Evolutionary conservation across 306 rosid species (phyloP), one percentile per base, ranked within the genome.

Genomic region (Rosa persica): DNA sequence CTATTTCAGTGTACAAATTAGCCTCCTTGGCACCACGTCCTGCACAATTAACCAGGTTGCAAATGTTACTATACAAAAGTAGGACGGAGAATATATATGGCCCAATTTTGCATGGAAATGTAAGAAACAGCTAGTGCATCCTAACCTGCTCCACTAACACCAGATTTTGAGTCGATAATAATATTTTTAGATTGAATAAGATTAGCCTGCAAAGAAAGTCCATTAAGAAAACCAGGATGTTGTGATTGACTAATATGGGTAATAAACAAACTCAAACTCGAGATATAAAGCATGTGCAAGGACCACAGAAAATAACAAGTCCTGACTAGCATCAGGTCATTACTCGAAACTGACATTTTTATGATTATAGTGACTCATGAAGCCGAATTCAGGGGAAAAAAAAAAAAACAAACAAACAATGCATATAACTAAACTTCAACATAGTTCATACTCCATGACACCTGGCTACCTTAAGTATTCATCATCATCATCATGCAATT

Each of bases 101-200:
- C 15, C 1, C 49, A 64, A 61, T 67, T 62, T 57, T 17, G 71
- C 19, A 78, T 77, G 15, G 57, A 57, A 57, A 67, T 74, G 65
- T 55, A 54, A 49, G 17, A 73, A 82, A 47, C 20, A 73, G 58
- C 64, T 48, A 72, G 76, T 81, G 62, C 83, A 86, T 77, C 62
- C 89, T 77, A 64, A 95, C 98, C 98, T 86, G 98, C 98, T 80
- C 98, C 98, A 61, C 96, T 95, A 68, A 95, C 98, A 65, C 93
- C 98, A 75, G 98, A 95, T 83, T 95, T 95, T n/a, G 98, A 78
- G 83, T 95, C 98, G 69, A 92, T 89, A 58, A 89, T 92, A 70
- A 93, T 87, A 84, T 89, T 89, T 68, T 54, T 81, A 79, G 43
- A 76, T 68, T 80, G 80, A 81, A 95, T 75, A 70, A 92, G 93